phyloP scores from a whole-genome alignment of 805 yeast species.

The Pichia pseudocactophila region DNA sequence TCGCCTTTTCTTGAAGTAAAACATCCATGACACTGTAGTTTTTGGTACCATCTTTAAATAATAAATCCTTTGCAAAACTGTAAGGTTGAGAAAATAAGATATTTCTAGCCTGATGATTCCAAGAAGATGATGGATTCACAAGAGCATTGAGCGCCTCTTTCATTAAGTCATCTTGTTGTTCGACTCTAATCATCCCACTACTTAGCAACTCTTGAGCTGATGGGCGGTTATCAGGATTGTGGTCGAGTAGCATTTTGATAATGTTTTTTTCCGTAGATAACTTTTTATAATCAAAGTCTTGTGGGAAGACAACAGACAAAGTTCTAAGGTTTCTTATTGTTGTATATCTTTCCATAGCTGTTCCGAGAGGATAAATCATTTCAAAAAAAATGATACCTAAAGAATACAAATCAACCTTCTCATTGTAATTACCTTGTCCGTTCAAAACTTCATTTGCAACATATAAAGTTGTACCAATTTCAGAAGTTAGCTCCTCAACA shows the following conservation, averaged over 20 bases:
- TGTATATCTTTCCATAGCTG: slow-evolving; percentile 88
- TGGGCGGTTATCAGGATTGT: slow-evolving; percentile 72
- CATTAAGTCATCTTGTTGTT: slow-evolving; percentile 82
- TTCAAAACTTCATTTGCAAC: slow-evolving; percentile 82
- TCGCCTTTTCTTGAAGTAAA: slow-evolving; percentile 50
- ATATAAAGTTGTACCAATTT: slow-evolving; percentile 89
- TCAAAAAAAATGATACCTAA: slow-evolving; percentile 92
- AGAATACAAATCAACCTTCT: slow-evolving; percentile 93
- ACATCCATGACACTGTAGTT: slow-evolving; percentile 34
- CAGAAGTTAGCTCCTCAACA: slow-evolving; percentile 75
- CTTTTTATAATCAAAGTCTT: slow-evolving; percentile 47
- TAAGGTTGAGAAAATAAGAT: slow-evolving; percentile 81
- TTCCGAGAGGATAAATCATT: slow-evolving; percentile 77
- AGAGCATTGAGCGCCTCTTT: slow-evolving; percentile 80
- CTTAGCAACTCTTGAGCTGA: slow-evolving; percentile 66
- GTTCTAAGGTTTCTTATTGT: slow-evolving; percentile 59
- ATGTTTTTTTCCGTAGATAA: slow-evolving; percentile 55
- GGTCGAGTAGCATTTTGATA: slow-evolving; percentile 59
- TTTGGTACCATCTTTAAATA: slow-evolving; percentile 52
- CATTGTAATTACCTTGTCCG: slow-evolving; percentile 72
- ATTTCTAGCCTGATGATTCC: slow-evolving; percentile 88
- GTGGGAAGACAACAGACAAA: slow-evolving; percentile 57
- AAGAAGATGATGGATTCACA: slow-evolving; percentile 85
- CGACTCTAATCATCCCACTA: slow-evolving; percentile 80
- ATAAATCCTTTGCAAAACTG: slow-evolving; percentile 71